Evolutionary conservation across 306 rosid species (phyloP).

Genomic region (Citrullus colocynthis): DNA sequence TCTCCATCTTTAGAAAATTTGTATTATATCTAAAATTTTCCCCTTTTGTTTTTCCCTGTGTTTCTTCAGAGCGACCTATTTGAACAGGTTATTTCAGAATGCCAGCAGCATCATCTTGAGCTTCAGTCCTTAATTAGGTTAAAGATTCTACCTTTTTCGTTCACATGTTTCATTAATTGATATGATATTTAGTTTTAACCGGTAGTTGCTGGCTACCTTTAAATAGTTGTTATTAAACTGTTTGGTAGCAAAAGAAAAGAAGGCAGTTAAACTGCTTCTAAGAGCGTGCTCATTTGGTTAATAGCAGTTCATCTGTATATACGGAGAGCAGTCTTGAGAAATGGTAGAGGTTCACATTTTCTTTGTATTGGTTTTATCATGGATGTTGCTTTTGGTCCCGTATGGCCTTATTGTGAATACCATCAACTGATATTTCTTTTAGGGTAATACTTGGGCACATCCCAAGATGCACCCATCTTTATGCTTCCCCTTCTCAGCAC

Average conservation of each 20-base stretch:
- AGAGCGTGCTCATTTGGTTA: not conserved
- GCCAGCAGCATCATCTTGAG: conserved; percentile 39
- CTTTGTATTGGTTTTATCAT: not conserved
- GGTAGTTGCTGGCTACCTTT: not conserved
- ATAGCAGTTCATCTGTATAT: not conserved
- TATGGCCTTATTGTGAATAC: not conserved
- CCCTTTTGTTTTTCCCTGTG: not conserved
- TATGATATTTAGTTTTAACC: not conserved
- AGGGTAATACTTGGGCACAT: too few relatives aligned
- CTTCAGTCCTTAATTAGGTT: conserved; percentile 39
- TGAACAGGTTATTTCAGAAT: conserved; percentile 33
- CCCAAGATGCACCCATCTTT: too few relatives aligned
- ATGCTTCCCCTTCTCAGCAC: too few relatives aligned
- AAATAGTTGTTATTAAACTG: not conserved
- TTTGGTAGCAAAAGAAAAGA: not conserved
- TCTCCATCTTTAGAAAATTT: not conserved
- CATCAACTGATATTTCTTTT: not conserved
- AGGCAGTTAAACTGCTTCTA: not conserved
- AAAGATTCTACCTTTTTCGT: not conserved
- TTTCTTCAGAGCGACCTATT: conserved; percentile 30
- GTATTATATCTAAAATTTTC: not conserved
- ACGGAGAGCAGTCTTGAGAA: not conserved
- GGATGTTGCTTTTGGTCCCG: not conserved
- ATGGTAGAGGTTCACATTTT: not conserved
- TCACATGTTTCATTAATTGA: not conserved